These are phyloP conservation scores for Cordia subcordata DNA, from an alignment of 257 asterid species.

Conservation along the genomic window DNA sequence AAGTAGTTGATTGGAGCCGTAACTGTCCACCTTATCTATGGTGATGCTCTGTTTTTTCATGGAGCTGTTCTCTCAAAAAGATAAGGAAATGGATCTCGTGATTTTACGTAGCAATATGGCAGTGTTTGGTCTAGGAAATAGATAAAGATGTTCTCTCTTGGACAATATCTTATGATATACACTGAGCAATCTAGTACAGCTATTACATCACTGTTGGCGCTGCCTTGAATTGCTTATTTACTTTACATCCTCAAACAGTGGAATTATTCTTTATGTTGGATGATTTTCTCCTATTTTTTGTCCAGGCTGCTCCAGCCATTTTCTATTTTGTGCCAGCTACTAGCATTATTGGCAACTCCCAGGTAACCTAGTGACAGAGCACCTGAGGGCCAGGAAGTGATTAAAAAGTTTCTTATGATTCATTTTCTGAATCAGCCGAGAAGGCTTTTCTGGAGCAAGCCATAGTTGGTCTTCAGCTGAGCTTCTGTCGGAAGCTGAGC, in stretches of 20 bases:
- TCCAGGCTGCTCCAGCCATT: too few species aligned
- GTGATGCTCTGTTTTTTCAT: neutral
- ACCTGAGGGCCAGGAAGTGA: too few species aligned
- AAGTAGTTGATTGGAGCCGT: constrained; percentile 6
- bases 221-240: too few species aligned
- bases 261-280: neutral
- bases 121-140: neutral
- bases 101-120: neutral
- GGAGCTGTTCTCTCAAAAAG: neutral
- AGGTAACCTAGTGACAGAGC: too few species aligned
- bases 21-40: constrained; percentile 1
- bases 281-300: neutral
- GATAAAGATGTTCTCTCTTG: neutral
- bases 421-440: too few species aligned
- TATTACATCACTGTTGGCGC: too few species aligned
- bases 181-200: neutral
- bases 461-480: too few species aligned
- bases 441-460: too few species aligned
- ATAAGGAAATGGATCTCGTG: neutral
- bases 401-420: too few species aligned
- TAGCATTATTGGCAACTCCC: too few species aligned
- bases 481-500: too few species aligned
- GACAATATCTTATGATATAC: neutral
- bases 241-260: neutral
- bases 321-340: too few species aligned